These are phyloP conservation scores for Spathaspora jeffriesii DNA, from an alignment of 1,139 yeast species.

Conservation along the genomic window DNA sequence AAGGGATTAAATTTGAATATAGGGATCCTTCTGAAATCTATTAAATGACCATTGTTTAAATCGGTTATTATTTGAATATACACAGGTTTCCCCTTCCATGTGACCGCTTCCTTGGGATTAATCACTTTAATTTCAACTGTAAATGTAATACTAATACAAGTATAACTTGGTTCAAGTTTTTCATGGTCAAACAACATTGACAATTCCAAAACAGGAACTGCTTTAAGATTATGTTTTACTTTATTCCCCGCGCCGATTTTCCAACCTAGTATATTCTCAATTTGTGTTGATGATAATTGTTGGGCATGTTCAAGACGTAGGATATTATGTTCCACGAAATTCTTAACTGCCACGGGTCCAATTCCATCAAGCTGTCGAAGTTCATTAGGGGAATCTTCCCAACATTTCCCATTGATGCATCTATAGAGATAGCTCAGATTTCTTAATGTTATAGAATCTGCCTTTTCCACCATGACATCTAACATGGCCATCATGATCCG, in stretches of 20 bases:
- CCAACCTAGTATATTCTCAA: constrained; percentile 39
- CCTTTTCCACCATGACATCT: constrained; percentile 39
- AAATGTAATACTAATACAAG: constrained; percentile 13
- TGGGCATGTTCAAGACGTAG: constrained; percentile 25
- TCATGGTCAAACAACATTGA: constrained; percentile 8
- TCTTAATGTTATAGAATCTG: constrained; percentile 38
- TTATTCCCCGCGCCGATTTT: constrained; percentile 38
- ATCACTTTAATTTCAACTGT: constrained; percentile 20
- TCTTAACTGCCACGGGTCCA: constrained; percentile 37
- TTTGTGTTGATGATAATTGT: constrained; percentile 23
- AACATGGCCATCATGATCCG: constrained; percentile 42
- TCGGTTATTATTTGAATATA: constrained; percentile 12
- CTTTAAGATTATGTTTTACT: constrained; percentile 22
- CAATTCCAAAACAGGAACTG: constrained; percentile 25
- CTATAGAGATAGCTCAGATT: constrained; percentile 34
- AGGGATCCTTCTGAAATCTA: constrained; percentile 40
- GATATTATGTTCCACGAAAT: constrained; percentile 33
- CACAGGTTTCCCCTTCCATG: constrained; percentile 29
- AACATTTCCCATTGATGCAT: constrained; percentile 40
- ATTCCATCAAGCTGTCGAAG: constrained; percentile 46
- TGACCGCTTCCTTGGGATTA: constrained; percentile 14
- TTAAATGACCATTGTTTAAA: constrained; percentile 22
- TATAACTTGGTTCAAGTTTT: constrained; percentile 7
- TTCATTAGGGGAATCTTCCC: constrained; percentile 47
- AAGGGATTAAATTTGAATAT: constrained; percentile 23